Conservation (phyloP, 2,329 filamentous ascomycete genomes). For the Beauveria varroae region DNA sequence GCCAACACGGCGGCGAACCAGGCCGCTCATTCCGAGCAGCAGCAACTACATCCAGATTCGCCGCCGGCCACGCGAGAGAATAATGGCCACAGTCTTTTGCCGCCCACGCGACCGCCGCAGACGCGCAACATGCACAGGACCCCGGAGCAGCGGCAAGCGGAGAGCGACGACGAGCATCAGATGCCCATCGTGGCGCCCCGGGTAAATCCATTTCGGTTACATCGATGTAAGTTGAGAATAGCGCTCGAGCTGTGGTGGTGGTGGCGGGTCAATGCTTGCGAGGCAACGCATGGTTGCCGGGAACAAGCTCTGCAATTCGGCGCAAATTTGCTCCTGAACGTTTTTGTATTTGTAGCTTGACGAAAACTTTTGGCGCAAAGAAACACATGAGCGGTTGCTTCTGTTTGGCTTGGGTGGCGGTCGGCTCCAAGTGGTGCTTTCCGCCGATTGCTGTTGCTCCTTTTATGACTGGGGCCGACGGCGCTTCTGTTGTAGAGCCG, state of each 20-base stretch:
- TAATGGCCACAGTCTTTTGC: background rate
- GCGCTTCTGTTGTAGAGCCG: background rate
- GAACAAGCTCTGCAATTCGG: background rate
- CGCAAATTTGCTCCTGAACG: no score
- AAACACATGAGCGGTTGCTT: no score
- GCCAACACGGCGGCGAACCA: conserved; percentile 16
- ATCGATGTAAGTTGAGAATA: conserved; percentile 25
- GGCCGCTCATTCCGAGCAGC: conserved; percentile 9
- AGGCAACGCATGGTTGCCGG: no score
- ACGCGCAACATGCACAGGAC: conserved; percentile 17
- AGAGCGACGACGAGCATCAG: conserved; percentile 15
- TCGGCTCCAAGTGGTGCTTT: background rate
- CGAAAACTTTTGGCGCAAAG: background rate
- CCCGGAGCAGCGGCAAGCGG: conserved; percentile 18
- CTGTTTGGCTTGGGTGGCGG: background rate
- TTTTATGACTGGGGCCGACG: background rate
- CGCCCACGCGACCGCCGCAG: background rate
- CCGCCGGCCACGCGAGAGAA: background rate
- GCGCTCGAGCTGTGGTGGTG: background rate
- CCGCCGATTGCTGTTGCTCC: background rate
- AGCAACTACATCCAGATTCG: conserved; percentile 10
- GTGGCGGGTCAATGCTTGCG: no score
- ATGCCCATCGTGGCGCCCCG: conserved; percentile 20
- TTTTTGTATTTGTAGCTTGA: no score
- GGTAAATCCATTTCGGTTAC: conserved; percentile 30